Base-by-base conservation (phyloP, 352 stramenopile genomes). In the Phytophthora pseudosyringae region DNA sequence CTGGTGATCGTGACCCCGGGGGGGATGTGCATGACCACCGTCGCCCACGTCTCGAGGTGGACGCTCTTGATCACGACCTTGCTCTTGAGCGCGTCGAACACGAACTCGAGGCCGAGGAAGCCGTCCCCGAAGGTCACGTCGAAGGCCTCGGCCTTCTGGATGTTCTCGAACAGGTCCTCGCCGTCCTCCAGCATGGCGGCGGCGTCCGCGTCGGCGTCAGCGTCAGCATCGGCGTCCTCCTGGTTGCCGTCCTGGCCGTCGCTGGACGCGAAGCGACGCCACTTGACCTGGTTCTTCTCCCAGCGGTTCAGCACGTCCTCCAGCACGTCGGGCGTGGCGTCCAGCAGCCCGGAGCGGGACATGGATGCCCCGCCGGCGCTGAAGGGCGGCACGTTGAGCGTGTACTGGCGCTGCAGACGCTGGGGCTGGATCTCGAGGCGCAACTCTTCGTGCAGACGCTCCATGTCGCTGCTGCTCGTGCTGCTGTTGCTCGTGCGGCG, bases 71-170 rank as follows among this genome's bases (percentile, higher is more conserved):
- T 72, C 48, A 92, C 67, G 11, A 95, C 78, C 46, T 88, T 75
- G 33, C 66, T 71, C 32, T 70, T 76, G 7, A 59, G 28, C 6
- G 80, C 64, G 35, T 91, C 80, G 32, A 88, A 64, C 8, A 81
- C 79, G 43, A 95, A 89, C 62, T 95, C 87, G 12, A 95, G 59
- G 0, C 87, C 87, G 1, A 95, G 60, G 36, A 88, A 89, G 0
- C 87, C 85, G 49, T 87, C 70, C 1, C 80, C 85, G 43, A 95
- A 93, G 33, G 76, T 87, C 18, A 83, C 83, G 10, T 95, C 85
- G 44, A 92, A 89, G 1, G 69, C 80, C 26, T 93, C 83, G 13
- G 64, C 35, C n/a, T 31, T 51, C n/a, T 59, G 59, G 3, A 73
- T 55, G 2, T 69, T 64, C 33, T 56, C 59, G 28, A 74, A 73